A percentile compares a stretch with the other conserved stretches of the same genome.
Conservation (phyloP, 441 rosid species). For the Gossypium lobatum region DNA sequence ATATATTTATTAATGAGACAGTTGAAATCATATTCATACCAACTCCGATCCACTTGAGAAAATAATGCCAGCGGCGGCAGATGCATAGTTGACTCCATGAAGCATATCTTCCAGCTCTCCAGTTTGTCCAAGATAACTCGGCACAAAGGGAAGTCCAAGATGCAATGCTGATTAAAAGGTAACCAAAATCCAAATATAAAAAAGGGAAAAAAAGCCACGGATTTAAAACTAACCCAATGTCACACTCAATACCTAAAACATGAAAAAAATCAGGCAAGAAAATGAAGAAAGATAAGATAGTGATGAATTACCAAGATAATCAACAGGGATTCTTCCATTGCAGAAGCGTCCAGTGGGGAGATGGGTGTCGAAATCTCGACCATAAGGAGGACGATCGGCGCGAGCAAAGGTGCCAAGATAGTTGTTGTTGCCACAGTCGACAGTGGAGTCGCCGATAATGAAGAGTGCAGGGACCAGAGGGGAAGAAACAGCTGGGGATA, state of each 20-base stretch:
- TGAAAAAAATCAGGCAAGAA: background rate
- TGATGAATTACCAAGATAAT: slow-evolving; percentile 57
- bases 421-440: slow-evolving; percentile 78
- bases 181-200: background rate
- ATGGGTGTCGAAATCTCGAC: slow-evolving; percentile 85
- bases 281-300: background rate
- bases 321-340: slow-evolving; percentile 93
- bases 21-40: slow-evolving; percentile 42
- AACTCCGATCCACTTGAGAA: slow-evolving; percentile 83
- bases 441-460: slow-evolving; percentile 80
- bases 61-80: slow-evolving; percentile 93
- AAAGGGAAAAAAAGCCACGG: background rate
- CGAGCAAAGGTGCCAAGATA: slow-evolving; percentile 84
- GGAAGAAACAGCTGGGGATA: slow-evolving; percentile 11
- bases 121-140: slow-evolving; percentile 74
- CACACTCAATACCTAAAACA: too few relatives aligned
- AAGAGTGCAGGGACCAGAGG: slow-evolving; percentile 62
- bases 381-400: slow-evolving; percentile 87
- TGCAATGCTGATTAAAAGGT: slow-evolving; percentile 48
- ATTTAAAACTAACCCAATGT: background rate
- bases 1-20: background rate
- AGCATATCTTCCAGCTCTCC: slow-evolving; percentile 59
- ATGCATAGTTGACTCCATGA: slow-evolving; percentile 85
- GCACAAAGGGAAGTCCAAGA: slow-evolving; percentile 78
- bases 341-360: slow-evolving; percentile 81